Evolutionary conservation across 805 yeast genomes (phyloP).

Genomic region (Metschnikowia gelsemii): DNA sequence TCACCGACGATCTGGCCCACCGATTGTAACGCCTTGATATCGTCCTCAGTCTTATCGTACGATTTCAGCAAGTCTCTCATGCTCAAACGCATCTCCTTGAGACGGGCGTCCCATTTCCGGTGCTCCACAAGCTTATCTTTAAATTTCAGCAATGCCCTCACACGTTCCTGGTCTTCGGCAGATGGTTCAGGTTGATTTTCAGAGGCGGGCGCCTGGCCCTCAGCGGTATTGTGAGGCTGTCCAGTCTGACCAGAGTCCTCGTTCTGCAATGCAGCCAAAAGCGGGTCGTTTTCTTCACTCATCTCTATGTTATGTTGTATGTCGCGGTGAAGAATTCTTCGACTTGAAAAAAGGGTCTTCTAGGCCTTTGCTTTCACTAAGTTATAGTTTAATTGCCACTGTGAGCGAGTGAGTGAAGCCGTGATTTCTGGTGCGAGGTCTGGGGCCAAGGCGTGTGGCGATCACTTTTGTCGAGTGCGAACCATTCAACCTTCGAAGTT

Average conservation of each 20-base stretch:
- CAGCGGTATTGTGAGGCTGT: too few species aligned
- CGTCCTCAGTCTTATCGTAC: conserved; percentile 92
- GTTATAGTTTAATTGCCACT: neutral
- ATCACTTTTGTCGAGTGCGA: conserved; percentile 5
- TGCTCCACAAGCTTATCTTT: conserved; percentile 88
- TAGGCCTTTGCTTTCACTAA: too few species aligned
- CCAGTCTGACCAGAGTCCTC: too few species aligned
- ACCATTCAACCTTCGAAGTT: too few species aligned
- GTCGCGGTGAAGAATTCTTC: too few species aligned
- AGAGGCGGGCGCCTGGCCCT: conserved; percentile 23
- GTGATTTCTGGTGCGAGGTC: too few species aligned
- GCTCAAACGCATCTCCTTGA: conserved; percentile 77
- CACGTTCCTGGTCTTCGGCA: conserved; percentile 65
- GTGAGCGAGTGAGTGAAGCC: too few species aligned
- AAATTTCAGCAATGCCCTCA: conserved; percentile 72
- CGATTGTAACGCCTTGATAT: conserved; percentile 93
- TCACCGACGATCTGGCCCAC: conserved; percentile 98
- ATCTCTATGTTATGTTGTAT: too few species aligned
- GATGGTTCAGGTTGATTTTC: conserved; percentile 17
- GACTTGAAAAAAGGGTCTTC: too few species aligned
- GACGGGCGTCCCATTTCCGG: conserved; percentile 88
- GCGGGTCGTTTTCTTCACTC: conserved; percentile 70
- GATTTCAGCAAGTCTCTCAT: conserved; percentile 81
- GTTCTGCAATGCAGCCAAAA: conserved; percentile 60
- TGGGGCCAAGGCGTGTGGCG: conserved; percentile 9